Percentiles rank a stretch among this genome's conserved stretches.
phyloP scores from a whole-genome alignment of 495 filamentous ascomycete genomes.

The Xylaria palmicola region DNA sequence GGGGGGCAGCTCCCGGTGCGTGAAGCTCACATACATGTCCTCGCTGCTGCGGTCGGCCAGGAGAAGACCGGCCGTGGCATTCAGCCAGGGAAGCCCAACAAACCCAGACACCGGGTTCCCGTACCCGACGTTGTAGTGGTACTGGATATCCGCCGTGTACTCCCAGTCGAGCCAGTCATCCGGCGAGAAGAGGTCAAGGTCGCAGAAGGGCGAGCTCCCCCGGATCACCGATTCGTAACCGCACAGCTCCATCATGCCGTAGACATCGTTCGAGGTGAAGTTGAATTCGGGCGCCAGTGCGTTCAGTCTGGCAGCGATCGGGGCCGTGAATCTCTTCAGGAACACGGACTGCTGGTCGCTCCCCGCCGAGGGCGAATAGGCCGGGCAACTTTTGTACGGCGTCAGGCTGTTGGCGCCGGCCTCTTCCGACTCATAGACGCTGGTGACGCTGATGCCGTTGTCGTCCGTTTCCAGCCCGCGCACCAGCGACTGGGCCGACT shows the following conservation, averaged over 20 bases:
- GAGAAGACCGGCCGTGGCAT: conserved; percentile 40
- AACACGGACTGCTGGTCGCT: conserved; percentile 41
- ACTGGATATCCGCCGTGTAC: conserved; percentile 47
- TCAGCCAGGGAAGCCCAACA: conserved; percentile 50
- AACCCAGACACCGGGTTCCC: conserved; percentile 40
- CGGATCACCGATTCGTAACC: conserved; percentile 51
- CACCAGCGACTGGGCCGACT: conserved; percentile 44
- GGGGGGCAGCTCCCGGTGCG: conserved; percentile 50
- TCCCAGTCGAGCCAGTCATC: conserved; percentile 52
- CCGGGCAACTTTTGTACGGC: conserved; percentile 48
- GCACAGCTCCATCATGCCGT: conserved; percentile 51
- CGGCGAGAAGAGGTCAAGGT: conserved; percentile 42
- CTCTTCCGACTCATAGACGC: conserved; percentile 37
- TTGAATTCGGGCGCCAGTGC: conserved; percentile 43
- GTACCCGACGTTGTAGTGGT: conserved; percentile 51
- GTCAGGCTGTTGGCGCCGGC: conserved; percentile 48
- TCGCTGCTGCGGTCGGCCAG: conserved; percentile 30
- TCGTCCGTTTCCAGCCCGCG: conserved; percentile 42
- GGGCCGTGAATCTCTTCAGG: conserved; percentile 42
- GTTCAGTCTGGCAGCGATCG: conserved; percentile 44
- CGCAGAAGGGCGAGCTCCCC: conserved; percentile 47
- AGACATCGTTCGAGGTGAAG: conserved; percentile 47
- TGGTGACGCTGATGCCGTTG: conserved; percentile 40
- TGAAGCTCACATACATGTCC: conserved; percentile 50
- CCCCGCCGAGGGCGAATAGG: conserved; percentile 46